phyloP scores from a whole-genome alignment of 2,329 filamentous ascomycete species.

The Venturia oleaginea region DNA sequence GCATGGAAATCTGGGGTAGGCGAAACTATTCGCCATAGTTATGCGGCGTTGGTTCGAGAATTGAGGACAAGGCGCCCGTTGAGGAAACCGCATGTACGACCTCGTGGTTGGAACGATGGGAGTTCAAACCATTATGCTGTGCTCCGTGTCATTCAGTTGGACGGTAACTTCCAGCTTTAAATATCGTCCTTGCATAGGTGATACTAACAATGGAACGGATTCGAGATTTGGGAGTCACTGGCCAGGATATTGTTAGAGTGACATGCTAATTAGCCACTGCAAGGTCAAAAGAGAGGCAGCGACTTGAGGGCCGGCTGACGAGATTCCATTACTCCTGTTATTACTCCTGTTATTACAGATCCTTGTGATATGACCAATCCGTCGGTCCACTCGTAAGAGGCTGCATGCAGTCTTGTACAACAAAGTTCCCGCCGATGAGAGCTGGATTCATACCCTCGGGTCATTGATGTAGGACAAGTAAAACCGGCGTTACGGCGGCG shows the following conservation, averaged over 20 bases:
- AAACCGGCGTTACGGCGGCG: neutral
- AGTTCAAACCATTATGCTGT: neutral
- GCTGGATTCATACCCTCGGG: neutral
- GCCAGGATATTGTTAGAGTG: neutral
- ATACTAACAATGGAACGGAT: neutral
- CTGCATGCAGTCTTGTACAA: neutral
- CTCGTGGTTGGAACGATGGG: constrained; percentile 2
- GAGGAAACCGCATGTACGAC: neutral
- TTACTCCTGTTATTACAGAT: neutral
- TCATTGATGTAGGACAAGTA: neutral
- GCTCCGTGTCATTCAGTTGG: neutral
- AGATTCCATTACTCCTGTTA: neutral
- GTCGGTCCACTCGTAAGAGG: neutral
- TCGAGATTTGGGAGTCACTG: neutral
- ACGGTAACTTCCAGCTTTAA: neutral
- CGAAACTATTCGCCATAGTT: neutral
- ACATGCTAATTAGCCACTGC: neutral
- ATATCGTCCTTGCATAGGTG: neutral
- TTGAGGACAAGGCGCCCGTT: neutral
- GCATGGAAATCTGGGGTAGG: neutral
- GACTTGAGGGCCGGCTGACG: neutral
- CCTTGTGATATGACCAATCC: neutral
- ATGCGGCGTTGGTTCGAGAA: neutral
- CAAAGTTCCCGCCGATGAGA: neutral
- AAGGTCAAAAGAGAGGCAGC: neutral